These are phyloP conservation scores for Haematococcus lacustris DNA, from an alignment of 139 green algal species.

Conservation along the genomic window DNA sequence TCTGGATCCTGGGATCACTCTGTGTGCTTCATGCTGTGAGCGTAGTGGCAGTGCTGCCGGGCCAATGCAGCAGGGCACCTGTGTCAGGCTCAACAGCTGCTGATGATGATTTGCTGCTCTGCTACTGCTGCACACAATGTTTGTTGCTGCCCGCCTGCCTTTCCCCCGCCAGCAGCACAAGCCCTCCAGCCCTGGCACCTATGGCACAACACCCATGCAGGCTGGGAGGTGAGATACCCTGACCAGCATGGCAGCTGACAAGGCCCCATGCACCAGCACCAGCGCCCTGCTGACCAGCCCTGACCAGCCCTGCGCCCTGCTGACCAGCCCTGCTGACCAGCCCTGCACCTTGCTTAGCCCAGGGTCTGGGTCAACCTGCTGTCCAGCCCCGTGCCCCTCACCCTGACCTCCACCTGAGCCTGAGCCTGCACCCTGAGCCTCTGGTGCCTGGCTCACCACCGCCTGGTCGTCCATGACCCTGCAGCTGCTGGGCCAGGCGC, in stretches of 20 bases:
- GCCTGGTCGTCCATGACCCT: background rate
- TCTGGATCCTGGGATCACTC: background rate
- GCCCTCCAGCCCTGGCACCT: too few species aligned
- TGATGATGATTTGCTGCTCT: too few species aligned
- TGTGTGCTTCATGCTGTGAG: background rate
- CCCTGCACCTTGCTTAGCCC: background rate
- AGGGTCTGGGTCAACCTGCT: background rate
- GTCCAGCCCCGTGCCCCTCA: background rate
- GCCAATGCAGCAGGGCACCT: background rate
- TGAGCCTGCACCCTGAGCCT: background rate
- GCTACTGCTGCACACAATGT: too few species aligned
- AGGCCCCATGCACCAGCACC: too few species aligned
- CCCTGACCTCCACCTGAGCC: too few species aligned
- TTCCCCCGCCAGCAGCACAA: too few species aligned
- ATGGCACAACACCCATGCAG: too few species aligned
- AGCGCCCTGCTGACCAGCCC: too few species aligned
- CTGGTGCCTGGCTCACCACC: background rate
- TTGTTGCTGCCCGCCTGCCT: too few species aligned
- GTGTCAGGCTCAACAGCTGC: too few species aligned
- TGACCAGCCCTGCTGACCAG: background rate
- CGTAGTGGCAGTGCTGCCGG: background rate
- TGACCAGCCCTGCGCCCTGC: background rate
- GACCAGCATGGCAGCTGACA: too few species aligned
- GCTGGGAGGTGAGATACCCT: too few species aligned
- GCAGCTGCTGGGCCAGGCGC: background rate